phyloP scores from a whole-genome alignment of 106 monocot genomes.

The Amphibolis antarctica region DNA sequence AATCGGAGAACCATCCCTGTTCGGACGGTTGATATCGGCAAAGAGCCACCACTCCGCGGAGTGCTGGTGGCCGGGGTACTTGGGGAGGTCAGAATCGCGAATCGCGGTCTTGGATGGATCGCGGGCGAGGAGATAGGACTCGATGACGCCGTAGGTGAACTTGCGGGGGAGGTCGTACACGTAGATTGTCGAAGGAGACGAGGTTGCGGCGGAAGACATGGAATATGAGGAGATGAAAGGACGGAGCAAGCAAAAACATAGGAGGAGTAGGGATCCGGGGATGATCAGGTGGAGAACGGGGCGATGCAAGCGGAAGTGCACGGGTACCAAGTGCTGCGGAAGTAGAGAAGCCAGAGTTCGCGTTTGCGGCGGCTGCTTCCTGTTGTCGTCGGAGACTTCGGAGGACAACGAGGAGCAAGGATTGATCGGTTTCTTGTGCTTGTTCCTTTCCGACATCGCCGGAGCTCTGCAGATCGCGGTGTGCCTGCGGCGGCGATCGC shows the following conservation, averaged over 20 bases:
- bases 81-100: conserved; percentile 10
- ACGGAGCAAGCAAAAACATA: neutral
- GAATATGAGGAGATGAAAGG: neutral
- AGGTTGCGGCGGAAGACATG: neutral
- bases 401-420: neutral
- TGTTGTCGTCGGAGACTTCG: neutral
- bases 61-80: conserved; percentile 92
- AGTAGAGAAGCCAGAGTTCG: too few relatives aligned
- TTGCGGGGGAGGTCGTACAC: conserved; percentile 62
- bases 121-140: conserved; percentile 62
- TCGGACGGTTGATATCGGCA: conserved; percentile 25
- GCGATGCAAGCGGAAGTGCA: neutral
- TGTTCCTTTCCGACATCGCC: too few relatives aligned
- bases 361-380: too few relatives aligned
- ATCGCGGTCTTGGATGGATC: neutral
- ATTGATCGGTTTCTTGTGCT: too few relatives aligned
- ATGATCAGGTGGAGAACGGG: neutral
- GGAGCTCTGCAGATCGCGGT: too few relatives aligned
- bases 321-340: too few relatives aligned
- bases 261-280: neutral
- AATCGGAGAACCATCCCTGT: conserved; percentile 24
- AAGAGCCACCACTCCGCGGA: conserved; percentile 90
- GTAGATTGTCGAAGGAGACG: conserved; percentile 34
- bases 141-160: conserved; percentile 79
- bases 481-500: too few relatives aligned